Evolutionary conservation across 352 stramenopile species (phyloP), one percentile per base, ranked within the genome.

Genomic region (Phytophthora constricta): DNA sequence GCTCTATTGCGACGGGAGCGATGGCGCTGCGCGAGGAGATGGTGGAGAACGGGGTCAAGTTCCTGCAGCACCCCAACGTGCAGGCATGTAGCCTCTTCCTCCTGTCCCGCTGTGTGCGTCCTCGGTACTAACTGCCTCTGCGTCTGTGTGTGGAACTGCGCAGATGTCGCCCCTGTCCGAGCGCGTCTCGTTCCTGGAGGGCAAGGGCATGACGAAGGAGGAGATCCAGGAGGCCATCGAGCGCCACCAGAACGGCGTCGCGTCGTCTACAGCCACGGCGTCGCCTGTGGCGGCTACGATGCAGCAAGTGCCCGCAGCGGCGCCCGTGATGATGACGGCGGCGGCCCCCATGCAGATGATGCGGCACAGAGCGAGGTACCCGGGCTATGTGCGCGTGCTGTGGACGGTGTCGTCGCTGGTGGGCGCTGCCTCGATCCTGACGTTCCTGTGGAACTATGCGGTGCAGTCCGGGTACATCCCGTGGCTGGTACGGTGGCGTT

Each of bases 191-290:
- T 95, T 95, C 62, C 65, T 95, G 27, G 86, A 93, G 67, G 79
- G 87, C 42, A 95, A 95, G 65, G 86, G 86, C 3, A 79, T 95
- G 79, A 90, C 77, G 11, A 90, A 91, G 47, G 77, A 92, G 51
- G 86, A 91, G 68, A 93, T 93, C 45, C 85, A 93, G 59, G 77
- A 90, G 62, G 78, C 86, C 19, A 89, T 95, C 17, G 84, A 95
- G 53, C 74, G 80, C 23, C 70, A 84, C 51, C 74, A 91, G 42
- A 84, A 74, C 31, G 67, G 68, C 28, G 65, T 51, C 2, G 51
- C 42, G 46, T 13, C 49, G 10, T 43, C 25, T 11, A 27, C 50
- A 33, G 11, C 55, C 13, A n/a, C 62, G 11, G 0, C 54, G 0
- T 5, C 52, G 23, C 19, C 16, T 17, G 23, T 23, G 11, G 28